A percentile compares a stretch with the other conserved stretches of the same genome.
phyloP scores from a whole-genome alignment of 2,329 filamentous ascomycete genomes.

The Fusarium burgessii region DNA sequence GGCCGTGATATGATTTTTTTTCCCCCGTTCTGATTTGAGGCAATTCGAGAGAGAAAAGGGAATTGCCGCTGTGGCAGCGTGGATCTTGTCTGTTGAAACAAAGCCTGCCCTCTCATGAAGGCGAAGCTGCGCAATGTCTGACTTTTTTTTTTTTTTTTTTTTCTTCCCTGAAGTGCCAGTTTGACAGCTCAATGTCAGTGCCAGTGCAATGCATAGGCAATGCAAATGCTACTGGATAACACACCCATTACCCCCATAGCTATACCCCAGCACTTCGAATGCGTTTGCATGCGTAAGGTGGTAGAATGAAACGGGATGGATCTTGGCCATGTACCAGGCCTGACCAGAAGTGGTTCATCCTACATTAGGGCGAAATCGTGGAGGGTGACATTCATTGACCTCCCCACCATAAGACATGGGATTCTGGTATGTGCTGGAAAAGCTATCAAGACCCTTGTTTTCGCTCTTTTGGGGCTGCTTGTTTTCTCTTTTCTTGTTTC shows the following conservation, averaged over 20 bases:
- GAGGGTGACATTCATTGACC: constrained; percentile 48
- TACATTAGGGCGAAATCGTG: constrained; percentile 51
- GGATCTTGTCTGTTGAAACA: constrained; percentile 37
- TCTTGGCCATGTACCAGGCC: constrained; percentile 45
- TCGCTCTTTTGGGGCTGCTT: constrained; percentile 6
- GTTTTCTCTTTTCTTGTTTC: neutral
- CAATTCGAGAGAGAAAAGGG: constrained; percentile 15
- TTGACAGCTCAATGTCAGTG: constrained; percentile 30
- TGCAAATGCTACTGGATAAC: constrained; percentile 13
- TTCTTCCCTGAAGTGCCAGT: constrained; percentile 4
- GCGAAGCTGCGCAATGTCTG: constrained; percentile 17
- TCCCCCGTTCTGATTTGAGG: constrained; percentile 22
- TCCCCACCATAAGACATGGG: constrained; percentile 43
- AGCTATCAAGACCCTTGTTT: constrained; percentile 42
- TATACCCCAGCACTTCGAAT: constrained; percentile 18
- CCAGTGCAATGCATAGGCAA: constrained; percentile 12
- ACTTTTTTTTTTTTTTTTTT: neutral
- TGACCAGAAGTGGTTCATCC: constrained; percentile 49
- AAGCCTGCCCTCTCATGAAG: constrained; percentile 34
- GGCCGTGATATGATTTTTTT: constrained; percentile 28
- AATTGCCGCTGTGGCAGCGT: constrained; percentile 38
- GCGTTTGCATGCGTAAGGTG: constrained; percentile 30
- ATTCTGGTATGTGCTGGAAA: constrained; percentile 38
- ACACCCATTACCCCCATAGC: constrained; percentile 6
- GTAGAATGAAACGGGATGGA: constrained; percentile 46